Evolutionary conservation across 2,329 filamentous ascomycete genomes (phyloP).

Genomic region (Trichoderma aggressivum): DNA sequence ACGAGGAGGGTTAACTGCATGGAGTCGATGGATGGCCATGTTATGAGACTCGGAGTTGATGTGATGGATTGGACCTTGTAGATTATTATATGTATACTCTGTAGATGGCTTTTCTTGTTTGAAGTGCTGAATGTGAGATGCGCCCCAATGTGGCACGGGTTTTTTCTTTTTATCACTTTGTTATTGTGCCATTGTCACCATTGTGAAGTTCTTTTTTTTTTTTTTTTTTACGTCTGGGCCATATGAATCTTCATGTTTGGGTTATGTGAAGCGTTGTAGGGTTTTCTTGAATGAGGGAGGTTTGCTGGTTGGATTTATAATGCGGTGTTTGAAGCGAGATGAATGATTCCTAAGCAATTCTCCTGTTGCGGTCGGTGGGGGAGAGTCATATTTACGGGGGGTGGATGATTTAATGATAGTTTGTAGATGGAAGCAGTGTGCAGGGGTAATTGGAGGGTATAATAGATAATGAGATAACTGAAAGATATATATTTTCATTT

Average conservation of each 20-base stretch:
- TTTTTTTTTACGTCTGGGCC: neutral
- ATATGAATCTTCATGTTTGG: neutral
- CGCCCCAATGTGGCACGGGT: neutral
- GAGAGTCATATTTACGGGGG: neutral
- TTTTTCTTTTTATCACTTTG: neutral
- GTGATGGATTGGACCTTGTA: conserved; percentile 11
- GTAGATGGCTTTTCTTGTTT: neutral
- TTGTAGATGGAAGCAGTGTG: neutral
- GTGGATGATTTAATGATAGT: neutral
- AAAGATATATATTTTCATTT: neutral
- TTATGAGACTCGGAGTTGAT: conserved; percentile 15
- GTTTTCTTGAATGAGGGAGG: neutral
- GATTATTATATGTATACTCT: conserved; percentile 4
- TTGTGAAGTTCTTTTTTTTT: neutral
- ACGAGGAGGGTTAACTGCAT: neutral
- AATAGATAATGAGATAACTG: neutral
- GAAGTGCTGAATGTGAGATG: conserved; percentile 7
- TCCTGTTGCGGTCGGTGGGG: neutral
- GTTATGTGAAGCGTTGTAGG: neutral
- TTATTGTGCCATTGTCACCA: neutral
- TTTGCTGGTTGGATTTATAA: neutral
- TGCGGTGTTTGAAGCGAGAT: neutral
- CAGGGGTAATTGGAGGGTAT: neutral
- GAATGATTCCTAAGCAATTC: neutral
- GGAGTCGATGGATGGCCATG: neutral